Evolutionary conservation across 2,329 filamentous ascomycete genomes (phyloP), one percentile per base, ranked within the genome.

Genomic region (Pseudogymnoascus verrucosus): DNA sequence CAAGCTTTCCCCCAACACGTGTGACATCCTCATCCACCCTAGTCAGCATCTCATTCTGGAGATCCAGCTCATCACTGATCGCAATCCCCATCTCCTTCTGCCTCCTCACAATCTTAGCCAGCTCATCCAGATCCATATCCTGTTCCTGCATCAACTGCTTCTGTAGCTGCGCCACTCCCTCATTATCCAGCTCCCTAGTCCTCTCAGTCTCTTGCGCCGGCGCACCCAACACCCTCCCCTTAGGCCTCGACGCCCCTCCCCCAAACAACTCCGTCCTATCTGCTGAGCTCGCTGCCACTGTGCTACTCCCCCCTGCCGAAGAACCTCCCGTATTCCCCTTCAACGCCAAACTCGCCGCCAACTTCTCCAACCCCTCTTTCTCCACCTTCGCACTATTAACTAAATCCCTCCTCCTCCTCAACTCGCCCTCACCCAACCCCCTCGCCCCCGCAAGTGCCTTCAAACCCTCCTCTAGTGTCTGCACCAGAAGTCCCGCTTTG

Each of bases 81-180:
- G 86, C 82, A 57, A 90, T 78, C 0, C 90, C 90, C 83, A 93
- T 90, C 75, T 92, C 87, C 71, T 84, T 87, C 78, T 93, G 88
- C 64, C 88, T 78, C 59, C 86, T 78, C 57, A 93, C 87, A 59
- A 91, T 87, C 67, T 84, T 85, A 1, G 84, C 81, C 63, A 95
- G 76, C 68, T 85, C 80, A 16, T 89, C 82, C 2, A 95, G 82
- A 69, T 90, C 87, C 69, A 87, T 74, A 68, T 95, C 90, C 71
- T 96, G 90, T 67, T 89, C 85, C 62, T 80, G 72, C 80, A 93
- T 90, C 74, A 90, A 84, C 71, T 89, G 82, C 69, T 85, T 80
- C 74, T 95, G 90, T 65, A 95, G 75, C 73, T 89, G 84, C 66
- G 93, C 70, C 16, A 95, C 86, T 0, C 89, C 90, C 4, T 81